Percentiles rank a stretch among this genome's conserved stretches.
Conservation (phyloP, 2,329 filamentous ascomycete genomes). For the Penicillium sp. region DNA sequence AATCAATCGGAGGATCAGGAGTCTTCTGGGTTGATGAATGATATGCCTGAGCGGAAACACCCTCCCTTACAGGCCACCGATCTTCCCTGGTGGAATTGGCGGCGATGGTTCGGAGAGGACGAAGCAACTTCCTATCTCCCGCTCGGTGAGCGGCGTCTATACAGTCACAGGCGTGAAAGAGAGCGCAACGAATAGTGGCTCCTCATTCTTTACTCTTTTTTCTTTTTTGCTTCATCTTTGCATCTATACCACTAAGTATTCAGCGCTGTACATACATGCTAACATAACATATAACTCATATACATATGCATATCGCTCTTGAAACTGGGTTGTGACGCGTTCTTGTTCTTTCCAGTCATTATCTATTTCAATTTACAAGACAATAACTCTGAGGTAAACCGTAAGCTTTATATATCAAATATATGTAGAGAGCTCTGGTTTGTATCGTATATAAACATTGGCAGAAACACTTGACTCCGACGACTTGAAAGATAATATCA, state of each 20-base stretch:
- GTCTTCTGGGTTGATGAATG: constrained; percentile 16
- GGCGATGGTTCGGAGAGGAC: constrained; percentile 18
- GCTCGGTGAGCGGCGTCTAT: constrained; percentile 18
- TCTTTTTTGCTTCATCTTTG: constrained; percentile 3
- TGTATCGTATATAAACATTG: neutral
- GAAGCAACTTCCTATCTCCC: constrained; percentile 21
- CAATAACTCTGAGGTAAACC: no score
- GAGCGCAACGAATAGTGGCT: constrained; percentile 10
- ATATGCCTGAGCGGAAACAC: constrained; percentile 16
- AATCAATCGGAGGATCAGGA: constrained; percentile 8
- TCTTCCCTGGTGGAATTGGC: constrained; percentile 28
- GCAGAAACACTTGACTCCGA: neutral
- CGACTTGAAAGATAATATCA: neutral
- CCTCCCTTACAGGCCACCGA: constrained; percentile 1
- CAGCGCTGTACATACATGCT: neutral
- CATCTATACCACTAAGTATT: neutral
- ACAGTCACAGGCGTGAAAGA: constrained; percentile 2
- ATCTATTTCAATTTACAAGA: no score
- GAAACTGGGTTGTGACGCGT: no score
- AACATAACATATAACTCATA: neutral
- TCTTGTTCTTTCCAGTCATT: no score
- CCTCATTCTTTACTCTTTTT: neutral
- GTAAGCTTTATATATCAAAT: no score
- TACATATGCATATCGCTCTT: neutral
- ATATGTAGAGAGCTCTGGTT: no score